Evolutionary conservation across 139 green algal genomes (phyloP).

Genomic region (Mychonastes homosphaera): DNA sequence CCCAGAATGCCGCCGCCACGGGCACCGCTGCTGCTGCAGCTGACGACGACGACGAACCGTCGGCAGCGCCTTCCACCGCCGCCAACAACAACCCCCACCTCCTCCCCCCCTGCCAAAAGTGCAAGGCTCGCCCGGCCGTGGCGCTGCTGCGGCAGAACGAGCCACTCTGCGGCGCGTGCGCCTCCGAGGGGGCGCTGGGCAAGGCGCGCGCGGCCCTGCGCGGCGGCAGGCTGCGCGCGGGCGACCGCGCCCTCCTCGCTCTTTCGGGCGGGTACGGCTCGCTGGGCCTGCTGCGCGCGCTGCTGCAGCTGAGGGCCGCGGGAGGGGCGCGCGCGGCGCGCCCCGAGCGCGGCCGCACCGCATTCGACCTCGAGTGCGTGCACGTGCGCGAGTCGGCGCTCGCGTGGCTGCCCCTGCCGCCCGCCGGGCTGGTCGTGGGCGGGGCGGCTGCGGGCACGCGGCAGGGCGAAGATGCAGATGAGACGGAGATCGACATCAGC

Average conservation of each 20-base stretch:
- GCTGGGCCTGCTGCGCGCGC: conserved; percentile 27
- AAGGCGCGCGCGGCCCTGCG: conserved; percentile 31
- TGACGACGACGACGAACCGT: background rate
- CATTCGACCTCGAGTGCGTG: conserved; percentile 31
- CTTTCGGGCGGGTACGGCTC: conserved; percentile 46
- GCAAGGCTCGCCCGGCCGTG: conserved; percentile 17
- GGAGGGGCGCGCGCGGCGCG: too few relatives aligned
- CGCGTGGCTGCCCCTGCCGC: conserved; percentile 2
- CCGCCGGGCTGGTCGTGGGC: background rate
- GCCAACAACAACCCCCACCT: too few relatives aligned
- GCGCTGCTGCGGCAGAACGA: conserved; percentile 36
- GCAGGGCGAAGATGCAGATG: background rate
- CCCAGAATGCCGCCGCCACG: conserved; percentile 1
- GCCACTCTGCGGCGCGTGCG: conserved; percentile 41
- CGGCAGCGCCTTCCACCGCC: background rate
- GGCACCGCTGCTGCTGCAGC: background rate
- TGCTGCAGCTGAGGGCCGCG: conserved; percentile 36
- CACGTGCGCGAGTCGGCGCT: conserved; percentile 32
- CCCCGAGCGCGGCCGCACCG: conserved; percentile 34
- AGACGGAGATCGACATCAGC: background rate
- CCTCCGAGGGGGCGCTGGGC: conserved; percentile 25
- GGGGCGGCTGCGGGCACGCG: background rate
- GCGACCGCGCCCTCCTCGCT: conserved; percentile 38
- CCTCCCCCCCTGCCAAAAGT: conserved; percentile 24
- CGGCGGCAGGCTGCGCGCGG: conserved; percentile 19